Evolutionary conservation across 2,329 filamentous ascomycete genomes (phyloP).

Genomic region (Cladosporium sp.): DNA sequence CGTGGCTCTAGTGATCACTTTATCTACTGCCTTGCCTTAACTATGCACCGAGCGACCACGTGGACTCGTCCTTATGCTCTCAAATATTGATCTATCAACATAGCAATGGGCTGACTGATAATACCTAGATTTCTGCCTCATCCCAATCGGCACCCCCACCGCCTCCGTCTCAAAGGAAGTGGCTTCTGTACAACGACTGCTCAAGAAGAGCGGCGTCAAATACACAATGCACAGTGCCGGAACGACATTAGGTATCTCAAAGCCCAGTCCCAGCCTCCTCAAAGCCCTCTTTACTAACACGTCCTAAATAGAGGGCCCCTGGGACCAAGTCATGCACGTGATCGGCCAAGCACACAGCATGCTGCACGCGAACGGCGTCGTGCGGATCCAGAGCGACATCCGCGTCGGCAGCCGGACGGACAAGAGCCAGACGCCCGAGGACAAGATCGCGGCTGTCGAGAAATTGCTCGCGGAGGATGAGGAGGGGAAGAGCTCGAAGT

Average conservation of each 20-base stretch:
- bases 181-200: constrained; percentile 77
- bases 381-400: constrained; percentile 83
- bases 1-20: no score
- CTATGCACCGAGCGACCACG: no score
- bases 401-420: constrained; percentile 79
- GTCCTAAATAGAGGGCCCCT: constrained; percentile 64
- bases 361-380: constrained; percentile 69
- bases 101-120: background rate
- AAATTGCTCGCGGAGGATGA: constrained; percentile 41
- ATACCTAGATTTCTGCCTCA: constrained; percentile 73
- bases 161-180: constrained; percentile 59
- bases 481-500: constrained; percentile 9
- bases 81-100: no score
- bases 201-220: constrained; percentile 72
- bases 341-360: constrained; percentile 77
- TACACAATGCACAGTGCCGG: constrained; percentile 91
- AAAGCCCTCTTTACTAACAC: background rate
- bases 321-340: constrained; percentile 79
- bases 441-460: constrained; percentile 65
- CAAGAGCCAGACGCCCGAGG: constrained; percentile 72
- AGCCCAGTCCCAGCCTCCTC: background rate
- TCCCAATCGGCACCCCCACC: constrained; percentile 61
- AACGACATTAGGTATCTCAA: constrained; percentile 75
- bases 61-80: no score
- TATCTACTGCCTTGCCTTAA: no score